Conservation (phyloP, 306 rosid species). For the Carpinus fangiana region DNA sequence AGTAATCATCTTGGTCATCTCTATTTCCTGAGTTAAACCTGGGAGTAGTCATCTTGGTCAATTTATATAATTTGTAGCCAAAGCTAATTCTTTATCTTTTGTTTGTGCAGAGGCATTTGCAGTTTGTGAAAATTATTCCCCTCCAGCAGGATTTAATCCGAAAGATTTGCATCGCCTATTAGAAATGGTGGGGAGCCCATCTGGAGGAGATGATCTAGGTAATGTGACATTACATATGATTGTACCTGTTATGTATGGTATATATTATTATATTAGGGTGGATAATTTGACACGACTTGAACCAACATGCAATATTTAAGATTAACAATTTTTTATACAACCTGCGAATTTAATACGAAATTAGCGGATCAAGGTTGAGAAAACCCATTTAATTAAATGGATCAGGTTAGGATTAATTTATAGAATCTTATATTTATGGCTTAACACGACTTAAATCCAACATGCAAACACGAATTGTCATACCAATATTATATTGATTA, state of each 20-base stretch:
- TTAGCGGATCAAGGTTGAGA: too few relatives aligned
- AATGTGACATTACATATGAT: constrained; percentile 15
- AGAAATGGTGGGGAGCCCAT: constrained; percentile 97
- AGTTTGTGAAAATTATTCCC: constrained; percentile 90
- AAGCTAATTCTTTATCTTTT: constrained; percentile 22
- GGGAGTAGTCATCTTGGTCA: background rate
- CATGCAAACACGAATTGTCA: too few relatives aligned
- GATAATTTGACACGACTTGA: too few relatives aligned
- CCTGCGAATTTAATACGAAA: too few relatives aligned
- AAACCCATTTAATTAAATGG: too few relatives aligned
- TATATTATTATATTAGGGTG: too few relatives aligned
- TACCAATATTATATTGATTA: background rate
- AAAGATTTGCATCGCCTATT: constrained; percentile 81
- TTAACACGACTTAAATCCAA: too few relatives aligned
- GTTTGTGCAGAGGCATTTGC: constrained; percentile 91
- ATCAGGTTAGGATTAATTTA: too few relatives aligned
- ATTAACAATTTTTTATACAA: too few relatives aligned
- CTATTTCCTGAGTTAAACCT: background rate
- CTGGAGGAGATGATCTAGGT: constrained; percentile 89
- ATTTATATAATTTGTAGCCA: background rate
- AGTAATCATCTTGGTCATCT: background rate
- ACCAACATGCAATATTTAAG: too few relatives aligned
- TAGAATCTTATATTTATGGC: too few relatives aligned
- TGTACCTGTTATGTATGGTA: background rate
- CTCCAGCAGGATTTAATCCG: constrained; percentile 90